Conservation (phyloP, 805 yeast genomes). For the Candida namnaoensis region DNA sequence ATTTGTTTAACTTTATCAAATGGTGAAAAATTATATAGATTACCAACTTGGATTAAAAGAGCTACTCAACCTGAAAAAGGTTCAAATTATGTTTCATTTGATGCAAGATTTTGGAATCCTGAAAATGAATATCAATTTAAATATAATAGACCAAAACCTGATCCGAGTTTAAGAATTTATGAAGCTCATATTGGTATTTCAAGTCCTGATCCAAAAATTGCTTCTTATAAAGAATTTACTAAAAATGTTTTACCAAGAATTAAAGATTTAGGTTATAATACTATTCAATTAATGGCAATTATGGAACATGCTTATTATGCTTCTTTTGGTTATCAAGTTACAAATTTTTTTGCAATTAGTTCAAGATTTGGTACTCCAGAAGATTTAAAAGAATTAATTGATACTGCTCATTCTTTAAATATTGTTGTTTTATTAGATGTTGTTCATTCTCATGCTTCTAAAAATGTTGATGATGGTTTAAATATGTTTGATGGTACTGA, state of each 20-base stretch:
- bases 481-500: slow-evolving; percentile 94
- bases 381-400: slow-evolving; percentile 82
- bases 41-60: slow-evolving; percentile 85
- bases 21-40: slow-evolving; percentile 67
- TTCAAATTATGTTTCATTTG: slow-evolving; percentile 44
- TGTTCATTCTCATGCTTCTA: slow-evolving; percentile 94
- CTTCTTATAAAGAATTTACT: slow-evolving; percentile 82
- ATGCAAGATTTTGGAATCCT: slow-evolving; percentile 94
- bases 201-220: slow-evolving; percentile 79
- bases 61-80: slow-evolving; percentile 69
- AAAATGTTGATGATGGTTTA: slow-evolving; percentile 88
- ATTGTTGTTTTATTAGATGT: slow-evolving; percentile 82
- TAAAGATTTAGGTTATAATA: slow-evolving; percentile 78
- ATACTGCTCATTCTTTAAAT: slow-evolving; percentile 85
- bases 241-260: slow-evolving; percentile 74
- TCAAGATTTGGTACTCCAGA: slow-evolving; percentile 95
- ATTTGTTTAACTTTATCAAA: slow-evolving; percentile 54
- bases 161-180: slow-evolving; percentile 59
- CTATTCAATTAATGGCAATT: slow-evolving; percentile 93
- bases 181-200: slow-evolving; percentile 97
- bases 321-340: slow-evolving; percentile 94
- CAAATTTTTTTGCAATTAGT: slow-evolving; percentile 83
- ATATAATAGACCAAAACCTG: slow-evolving; percentile 50
- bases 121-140: slow-evolving; percentile 35
- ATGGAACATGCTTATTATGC: slow-evolving; percentile 99